Evolutionary conservation across 129 eudicot species (phyloP).

Genomic region (Tanacetum coccineum): DNA sequence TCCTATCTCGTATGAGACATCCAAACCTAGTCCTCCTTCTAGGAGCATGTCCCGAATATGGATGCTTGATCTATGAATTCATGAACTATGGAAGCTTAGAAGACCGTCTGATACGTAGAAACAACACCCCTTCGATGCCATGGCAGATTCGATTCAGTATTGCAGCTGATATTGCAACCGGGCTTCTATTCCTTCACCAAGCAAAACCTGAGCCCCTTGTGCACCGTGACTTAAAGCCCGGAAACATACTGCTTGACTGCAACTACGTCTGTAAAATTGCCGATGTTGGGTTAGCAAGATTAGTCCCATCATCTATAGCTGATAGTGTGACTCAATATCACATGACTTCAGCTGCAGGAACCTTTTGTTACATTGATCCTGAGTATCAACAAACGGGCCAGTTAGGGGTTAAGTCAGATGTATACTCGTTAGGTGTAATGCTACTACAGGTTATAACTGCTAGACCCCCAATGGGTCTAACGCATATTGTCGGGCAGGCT

Average conservation of each 20-base stretch:
- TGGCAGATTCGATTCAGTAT: constrained; percentile 67
- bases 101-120: constrained; percentile 47
- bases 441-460: constrained; percentile 51
- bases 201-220: constrained; percentile 72
- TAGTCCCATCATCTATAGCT: constrained; percentile 38
- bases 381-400: constrained; percentile 60
- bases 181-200: constrained; percentile 64
- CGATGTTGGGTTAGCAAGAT: constrained; percentile 64
- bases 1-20: constrained; percentile 63
- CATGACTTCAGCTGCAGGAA: constrained; percentile 64
- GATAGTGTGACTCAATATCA: constrained; percentile 48
- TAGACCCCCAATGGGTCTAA: constrained; percentile 53
- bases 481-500: constrained; percentile 38
- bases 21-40: constrained; percentile 71
- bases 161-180: constrained; percentile 64
- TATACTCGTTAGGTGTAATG: constrained; percentile 58
- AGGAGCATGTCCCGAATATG: constrained; percentile 64
- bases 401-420: constrained; percentile 62
- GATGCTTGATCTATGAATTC: constrained; percentile 59
- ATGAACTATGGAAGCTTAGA: constrained; percentile 72
- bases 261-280: constrained; percentile 52
- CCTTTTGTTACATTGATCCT: constrained; percentile 62
- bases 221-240: constrained; percentile 68
- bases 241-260: constrained; percentile 54
- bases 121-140: constrained; percentile 40